A percentile compares a stretch with the other conserved stretches of the same genome.
Evolutionary conservation across 2,329 filamentous ascomycete genomes (phyloP).

Genomic region (Cucurbitaria berberidis): DNA sequence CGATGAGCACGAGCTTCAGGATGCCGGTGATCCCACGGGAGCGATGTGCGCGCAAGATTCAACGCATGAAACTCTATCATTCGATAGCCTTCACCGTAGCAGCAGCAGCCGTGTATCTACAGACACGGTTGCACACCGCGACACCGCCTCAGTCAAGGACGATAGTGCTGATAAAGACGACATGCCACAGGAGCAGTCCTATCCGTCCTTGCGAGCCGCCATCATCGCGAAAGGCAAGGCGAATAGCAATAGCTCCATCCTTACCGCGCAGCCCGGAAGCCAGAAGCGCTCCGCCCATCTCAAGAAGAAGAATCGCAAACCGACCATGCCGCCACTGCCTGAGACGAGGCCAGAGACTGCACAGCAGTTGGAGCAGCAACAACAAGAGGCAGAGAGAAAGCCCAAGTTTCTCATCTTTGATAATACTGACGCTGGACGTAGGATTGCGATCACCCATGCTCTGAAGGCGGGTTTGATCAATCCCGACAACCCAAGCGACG

Average conservation of each 20-base stretch:
- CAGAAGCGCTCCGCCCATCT: constrained; percentile 9
- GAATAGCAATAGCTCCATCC: background rate
- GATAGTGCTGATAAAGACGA: too few species aligned
- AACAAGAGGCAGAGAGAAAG: background rate
- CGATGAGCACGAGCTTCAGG: background rate
- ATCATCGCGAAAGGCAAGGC: background rate
- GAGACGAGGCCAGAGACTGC: background rate
- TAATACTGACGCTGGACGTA: background rate
- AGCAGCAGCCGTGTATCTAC: background rate
- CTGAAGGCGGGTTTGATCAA: background rate
- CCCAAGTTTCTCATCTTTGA: background rate
- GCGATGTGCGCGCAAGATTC: background rate
- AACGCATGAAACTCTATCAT: background rate
- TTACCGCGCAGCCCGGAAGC: background rate
- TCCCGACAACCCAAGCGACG: background rate
- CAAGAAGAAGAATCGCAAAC: constrained; percentile 10
- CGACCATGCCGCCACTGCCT: constrained; percentile 8
- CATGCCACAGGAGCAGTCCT: background rate
- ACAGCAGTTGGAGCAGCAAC: background rate
- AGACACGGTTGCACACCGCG: background rate
- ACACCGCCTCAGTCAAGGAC: background rate
- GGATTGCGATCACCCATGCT: background rate
- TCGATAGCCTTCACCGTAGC: background rate
- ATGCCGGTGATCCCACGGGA: background rate
- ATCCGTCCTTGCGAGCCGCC: background rate